These are phyloP conservation scores for Aureobasidium vineae DNA, from an alignment of 2,329 filamentous ascomycete genomes.

Conservation along the genomic window DNA sequence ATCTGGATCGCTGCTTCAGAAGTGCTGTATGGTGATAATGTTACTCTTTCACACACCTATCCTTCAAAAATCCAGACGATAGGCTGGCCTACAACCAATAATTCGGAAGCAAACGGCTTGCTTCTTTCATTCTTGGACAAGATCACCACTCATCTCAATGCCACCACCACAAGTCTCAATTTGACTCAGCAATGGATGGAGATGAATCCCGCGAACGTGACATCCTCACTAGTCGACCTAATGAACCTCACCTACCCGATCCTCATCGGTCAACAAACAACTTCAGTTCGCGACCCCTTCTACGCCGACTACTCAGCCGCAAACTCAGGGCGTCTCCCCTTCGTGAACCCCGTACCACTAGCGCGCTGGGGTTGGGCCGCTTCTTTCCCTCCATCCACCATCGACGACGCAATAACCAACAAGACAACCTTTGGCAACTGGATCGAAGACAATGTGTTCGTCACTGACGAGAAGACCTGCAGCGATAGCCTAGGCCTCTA, in stretches of 20 bases:
- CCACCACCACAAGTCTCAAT: constrained; percentile 41
- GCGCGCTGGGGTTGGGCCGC: constrained; percentile 51
- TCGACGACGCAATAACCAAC: constrained; percentile 49
- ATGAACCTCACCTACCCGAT: constrained; percentile 49
- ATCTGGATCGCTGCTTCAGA: constrained; percentile 47
- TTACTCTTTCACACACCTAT: constrained; percentile 45
- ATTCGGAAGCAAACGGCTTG: constrained; percentile 41
- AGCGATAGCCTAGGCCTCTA: constrained; percentile 53
- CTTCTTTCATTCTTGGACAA: constrained; percentile 47
- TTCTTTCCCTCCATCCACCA: constrained; percentile 39
- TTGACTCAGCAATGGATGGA: constrained; percentile 41
- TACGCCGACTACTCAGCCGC: constrained; percentile 51
- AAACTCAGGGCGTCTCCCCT: constrained; percentile 49
- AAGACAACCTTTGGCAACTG: constrained; percentile 52
- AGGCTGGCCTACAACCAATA: constrained; percentile 44
- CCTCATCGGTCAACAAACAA: constrained; percentile 50
- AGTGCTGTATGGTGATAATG: constrained; percentile 47
- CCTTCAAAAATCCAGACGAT: constrained; percentile 46
- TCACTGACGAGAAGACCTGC: constrained; percentile 46
- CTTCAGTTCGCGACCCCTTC: constrained; percentile 50
- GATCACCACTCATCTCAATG: constrained; percentile 45
- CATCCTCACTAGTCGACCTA: constrained; percentile 38
- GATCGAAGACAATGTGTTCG: constrained; percentile 51
- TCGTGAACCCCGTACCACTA: constrained; percentile 52
- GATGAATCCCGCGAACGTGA: constrained; percentile 36